Base-by-base conservation (phyloP, 495 filamentous ascomycete species). In the Cetradonia linearis region DNA sequence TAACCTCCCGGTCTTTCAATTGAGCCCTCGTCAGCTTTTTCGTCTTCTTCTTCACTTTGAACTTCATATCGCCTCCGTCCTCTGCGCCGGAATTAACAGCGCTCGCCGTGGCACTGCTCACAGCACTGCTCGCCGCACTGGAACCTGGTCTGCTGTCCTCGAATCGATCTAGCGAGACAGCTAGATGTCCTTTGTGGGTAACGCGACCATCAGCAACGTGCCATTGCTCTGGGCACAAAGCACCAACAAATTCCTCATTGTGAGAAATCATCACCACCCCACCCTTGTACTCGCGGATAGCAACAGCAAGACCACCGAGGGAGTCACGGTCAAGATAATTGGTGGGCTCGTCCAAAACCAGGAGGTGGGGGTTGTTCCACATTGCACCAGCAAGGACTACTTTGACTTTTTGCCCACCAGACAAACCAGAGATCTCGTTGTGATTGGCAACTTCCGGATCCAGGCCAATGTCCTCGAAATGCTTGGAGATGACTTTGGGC, bases 391-490 rank as follows among this genome's bases (percentile, higher is more conserved):
- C 92, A 50, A 98, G 82, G 52, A 98, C 93, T 48, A 98, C 93
- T 81, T 98, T 98, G 74, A 98, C 93, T 75, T 98, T 98, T 71
- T 98, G 93, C n/a, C 93, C 93, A 74, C 93, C 93, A 6, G 91
- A 96, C 5, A 98, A 78, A 69, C 93, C 94, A 50, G 90, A 91
- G 68, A 98, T 98, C 72, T 96, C 84, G 72, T 96, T 98, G 81
- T 98, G 94, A 74, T 94, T 94, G 62, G 93, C 93, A 69, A 98
- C 96, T 66, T 98, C 93, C 2, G 93, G 91, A 70, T 96, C 93
- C 47, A 98, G 80, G 36, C 93, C 93, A 42, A 97, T 79, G 62
- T 98, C 94, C 70, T 96, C 91, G 66, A 98, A 98, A 73, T 98
- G 93, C 82, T 97, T 94, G 50, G 86, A 83, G 74, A 98, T 98